Base-by-base conservation (phyloP, 192 early-diverging fungal genomes). In the Coemansia sp. region DNA sequence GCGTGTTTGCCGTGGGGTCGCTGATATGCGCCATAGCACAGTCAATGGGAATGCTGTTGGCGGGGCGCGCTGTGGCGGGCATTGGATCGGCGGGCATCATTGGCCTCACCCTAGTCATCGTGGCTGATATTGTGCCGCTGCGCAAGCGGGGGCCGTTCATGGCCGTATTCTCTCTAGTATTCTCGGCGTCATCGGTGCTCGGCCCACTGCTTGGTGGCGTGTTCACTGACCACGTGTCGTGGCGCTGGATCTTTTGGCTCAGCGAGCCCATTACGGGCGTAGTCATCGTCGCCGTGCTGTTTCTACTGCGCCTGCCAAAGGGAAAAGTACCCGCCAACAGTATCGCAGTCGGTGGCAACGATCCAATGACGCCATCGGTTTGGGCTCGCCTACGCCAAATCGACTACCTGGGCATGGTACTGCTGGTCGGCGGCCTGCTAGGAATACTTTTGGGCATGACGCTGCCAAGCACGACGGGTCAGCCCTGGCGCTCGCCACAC, bases 121-220 rank as follows among this genome's bases (percentile, higher is more conserved):
- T 93, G n/a, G 75, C 89, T 1, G 92, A 93, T 62, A 86, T 91
- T 62, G 79, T 87, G 52, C 83, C 87, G n/a, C 70, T 89, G 69
- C 84, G 87, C 63, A 79, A 88, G 64, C 87, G 91, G 8, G 87
- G 88, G 17, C 78, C 87, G 35, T 91, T 89, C 63, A 85, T 90
- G 77, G 84, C 87, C 10, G 66, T 90, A n/a, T 83, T 90, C 30
- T 84, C 82, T 7, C 64, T 75, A 33, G 83, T 89, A 50, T 91
- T 88, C 62, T 88, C 86, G 4, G 63, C 86, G 33, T 84, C 88
- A 4, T 85, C 86, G 2, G 85, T 92, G 10, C 64, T 88, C 8
- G 88, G 88, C 8, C 88, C 88, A 19, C 69, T 89, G 32, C 66
- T 89, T 16, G 88, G 88, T 40, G 88, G 88, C 61, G 69, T 80